These are phyloP conservation scores for Krasilnikovozyma curviuscula DNA, from an alignment of 768 basidiomycete genomes.

Conservation along the genomic window DNA sequence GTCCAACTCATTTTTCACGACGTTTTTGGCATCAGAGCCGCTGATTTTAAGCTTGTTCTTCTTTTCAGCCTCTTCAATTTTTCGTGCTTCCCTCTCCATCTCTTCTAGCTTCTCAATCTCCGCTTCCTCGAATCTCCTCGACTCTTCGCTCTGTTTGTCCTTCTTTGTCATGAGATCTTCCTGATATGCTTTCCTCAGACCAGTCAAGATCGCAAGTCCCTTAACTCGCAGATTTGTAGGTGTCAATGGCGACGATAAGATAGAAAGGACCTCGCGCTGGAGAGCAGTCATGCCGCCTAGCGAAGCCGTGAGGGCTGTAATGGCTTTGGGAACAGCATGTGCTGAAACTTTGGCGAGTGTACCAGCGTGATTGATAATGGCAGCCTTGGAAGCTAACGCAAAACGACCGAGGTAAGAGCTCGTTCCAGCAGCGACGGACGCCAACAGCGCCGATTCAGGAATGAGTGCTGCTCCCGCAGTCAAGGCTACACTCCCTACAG, in stretches of 20 bases:
- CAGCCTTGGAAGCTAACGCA: not conserved
- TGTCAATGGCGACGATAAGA: slow-evolving; percentile 6
- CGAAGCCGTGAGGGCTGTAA: slow-evolving; percentile 2
- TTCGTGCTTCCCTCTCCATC: not conserved
- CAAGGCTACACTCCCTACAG: slow-evolving; percentile 2
- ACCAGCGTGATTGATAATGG: slow-evolving; percentile 1
- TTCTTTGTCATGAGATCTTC: not conserved
- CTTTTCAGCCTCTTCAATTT: not conserved
- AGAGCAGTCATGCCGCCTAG: slow-evolving; percentile 6
- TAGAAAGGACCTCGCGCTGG: slow-evolving; percentile 7
- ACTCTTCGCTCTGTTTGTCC: not conserved
- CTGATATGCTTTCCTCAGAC: not conserved
- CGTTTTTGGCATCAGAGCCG: no score
- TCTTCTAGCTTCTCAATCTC: not conserved
- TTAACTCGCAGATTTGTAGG: slow-evolving; percentile 2
- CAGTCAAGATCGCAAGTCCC: slow-evolving; percentile 2
- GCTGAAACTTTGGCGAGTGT: slow-evolving; percentile 4
- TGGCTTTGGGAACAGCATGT: slow-evolving; percentile 5
- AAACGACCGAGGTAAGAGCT: not conserved
- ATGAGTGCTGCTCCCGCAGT: slow-evolving; percentile 6
- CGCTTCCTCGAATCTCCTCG: not conserved
- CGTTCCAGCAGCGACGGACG: not conserved
- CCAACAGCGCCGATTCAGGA: slow-evolving; percentile 1
- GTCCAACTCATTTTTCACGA: no score
- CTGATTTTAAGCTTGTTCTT: not conserved